phyloP scores from a whole-genome alignment of 371 early-diverging fungal genomes.

The Syncephalastrum racemosum region DNA sequence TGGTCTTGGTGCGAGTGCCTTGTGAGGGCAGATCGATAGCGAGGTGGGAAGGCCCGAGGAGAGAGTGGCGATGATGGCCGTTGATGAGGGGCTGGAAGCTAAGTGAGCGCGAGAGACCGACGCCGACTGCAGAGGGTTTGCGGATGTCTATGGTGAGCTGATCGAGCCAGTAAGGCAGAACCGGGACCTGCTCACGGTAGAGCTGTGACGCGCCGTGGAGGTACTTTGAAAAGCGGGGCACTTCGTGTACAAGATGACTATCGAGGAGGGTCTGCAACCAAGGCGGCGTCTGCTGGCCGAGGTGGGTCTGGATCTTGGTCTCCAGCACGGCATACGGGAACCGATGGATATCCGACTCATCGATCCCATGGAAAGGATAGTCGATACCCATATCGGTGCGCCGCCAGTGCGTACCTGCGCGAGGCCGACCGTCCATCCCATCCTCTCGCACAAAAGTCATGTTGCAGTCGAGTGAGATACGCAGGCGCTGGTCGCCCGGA shows the following conservation, averaged over 20 bases:
- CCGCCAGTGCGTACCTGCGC: slow-evolving; percentile 72
- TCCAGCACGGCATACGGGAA: slow-evolving; percentile 99
- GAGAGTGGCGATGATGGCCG: slow-evolving; percentile 35
- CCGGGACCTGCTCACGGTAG: slow-evolving; percentile 69
- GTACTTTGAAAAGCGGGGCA: slow-evolving; percentile 98
- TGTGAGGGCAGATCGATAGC: background rate
- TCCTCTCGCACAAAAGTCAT: slow-evolving; percentile 97
- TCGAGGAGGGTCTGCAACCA: slow-evolving; percentile 92
- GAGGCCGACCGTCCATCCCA: slow-evolving; percentile 55
- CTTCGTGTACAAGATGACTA: slow-evolving; percentile 91
- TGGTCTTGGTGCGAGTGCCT: background rate
- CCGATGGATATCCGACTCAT: slow-evolving; percentile 74
- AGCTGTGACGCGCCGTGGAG: slow-evolving; percentile 95
- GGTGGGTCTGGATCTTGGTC: slow-evolving; percentile 93
- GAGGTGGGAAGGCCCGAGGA: slow-evolving; percentile 7
- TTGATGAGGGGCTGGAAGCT: slow-evolving; percentile 48
- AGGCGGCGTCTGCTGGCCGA: slow-evolving; percentile 85
- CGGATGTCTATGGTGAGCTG: slow-evolving; percentile 93
- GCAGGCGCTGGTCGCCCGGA: slow-evolving; percentile 96
- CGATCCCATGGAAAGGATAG: slow-evolving; percentile 86
- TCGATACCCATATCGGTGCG: slow-evolving; percentile 88
- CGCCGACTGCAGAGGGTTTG: slow-evolving; percentile 51
- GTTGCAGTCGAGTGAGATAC: slow-evolving; percentile 97
- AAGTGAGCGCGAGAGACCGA: slow-evolving; percentile 47
- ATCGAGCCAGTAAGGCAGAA: slow-evolving; percentile 95